phyloP scores from a whole-genome alignment of 495 filamentous ascomycete genomes.

The Penicillium turbatum region DNA sequence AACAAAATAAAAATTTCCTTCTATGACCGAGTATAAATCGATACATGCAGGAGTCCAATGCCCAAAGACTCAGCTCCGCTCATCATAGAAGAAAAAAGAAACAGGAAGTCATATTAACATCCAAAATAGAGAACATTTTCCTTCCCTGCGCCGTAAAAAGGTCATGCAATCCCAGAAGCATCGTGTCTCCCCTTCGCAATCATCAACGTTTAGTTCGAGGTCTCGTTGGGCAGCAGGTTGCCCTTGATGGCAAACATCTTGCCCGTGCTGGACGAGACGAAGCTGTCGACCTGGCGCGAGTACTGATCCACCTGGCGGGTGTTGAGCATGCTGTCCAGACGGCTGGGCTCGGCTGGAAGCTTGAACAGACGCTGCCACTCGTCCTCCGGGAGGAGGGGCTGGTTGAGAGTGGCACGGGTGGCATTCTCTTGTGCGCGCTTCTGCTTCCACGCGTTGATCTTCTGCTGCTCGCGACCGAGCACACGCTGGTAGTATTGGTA shows the following conservation, averaged over 20 bases:
- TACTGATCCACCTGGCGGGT: slow-evolving; percentile 97
- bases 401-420: slow-evolving; percentile 77
- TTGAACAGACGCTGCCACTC: slow-evolving; percentile 99
- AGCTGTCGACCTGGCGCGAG: slow-evolving; percentile 94
- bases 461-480: slow-evolving; percentile 89
- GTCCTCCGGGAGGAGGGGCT: slow-evolving; percentile 84
- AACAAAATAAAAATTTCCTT: slow-evolving; percentile 9
- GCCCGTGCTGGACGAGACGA: slow-evolving; percentile 79
- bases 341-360: slow-evolving; percentile 86
- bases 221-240: slow-evolving; percentile 50
- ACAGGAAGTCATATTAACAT: slow-evolving; percentile 45
- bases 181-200: slow-evolving; percentile 22
- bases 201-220: slow-evolving; percentile 36
- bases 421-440: slow-evolving; percentile 96
- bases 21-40: slow-evolving; percentile 9
- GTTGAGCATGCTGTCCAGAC: slow-evolving; percentile 89
- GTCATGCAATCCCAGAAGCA: slow-evolving; percentile 47
- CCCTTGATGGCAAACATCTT: slow-evolving; percentile 99
- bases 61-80: slow-evolving; percentile 8
- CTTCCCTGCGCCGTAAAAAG: slow-evolving; percentile 50
- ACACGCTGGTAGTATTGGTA: slow-evolving; percentile 97
- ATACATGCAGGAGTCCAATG: slow-evolving; percentile 1
- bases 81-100: slow-evolving; percentile 35
- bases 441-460: slow-evolving; percentile 91
- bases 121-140: slow-evolving; percentile 47